Conservation (phyloP, 1,284 basidiomycete genomes). For the Trametes pubescens region DNA sequence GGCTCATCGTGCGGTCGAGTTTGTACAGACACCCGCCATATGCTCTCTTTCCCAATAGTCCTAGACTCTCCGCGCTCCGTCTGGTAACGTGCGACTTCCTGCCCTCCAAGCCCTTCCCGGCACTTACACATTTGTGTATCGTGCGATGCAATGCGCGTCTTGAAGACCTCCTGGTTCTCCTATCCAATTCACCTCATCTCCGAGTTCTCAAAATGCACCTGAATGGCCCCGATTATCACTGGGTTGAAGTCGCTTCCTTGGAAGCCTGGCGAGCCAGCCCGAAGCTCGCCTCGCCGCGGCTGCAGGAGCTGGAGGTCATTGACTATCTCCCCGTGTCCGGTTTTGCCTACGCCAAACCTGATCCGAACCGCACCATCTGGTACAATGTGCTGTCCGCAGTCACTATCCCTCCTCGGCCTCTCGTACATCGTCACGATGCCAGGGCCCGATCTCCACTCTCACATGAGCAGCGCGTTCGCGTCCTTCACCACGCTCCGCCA, state of each 20-base stretch:
- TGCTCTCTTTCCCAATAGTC: neutral
- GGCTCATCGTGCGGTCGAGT: neutral
- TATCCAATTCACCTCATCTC: neutral
- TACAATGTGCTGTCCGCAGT: neutral
- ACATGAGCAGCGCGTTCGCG: neutral
- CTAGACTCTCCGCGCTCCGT: neutral
- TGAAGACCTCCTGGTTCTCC: neutral
- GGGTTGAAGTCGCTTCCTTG: neutral
- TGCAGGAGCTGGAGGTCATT: neutral
- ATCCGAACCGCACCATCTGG: neutral
- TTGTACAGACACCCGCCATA: neutral
- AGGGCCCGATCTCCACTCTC: neutral
- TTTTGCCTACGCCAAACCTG: neutral
- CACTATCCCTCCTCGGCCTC: neutral
- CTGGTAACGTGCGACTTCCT: neutral
- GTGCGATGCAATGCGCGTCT: neutral
- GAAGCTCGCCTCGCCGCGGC: neutral
- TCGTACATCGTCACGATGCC: neutral
- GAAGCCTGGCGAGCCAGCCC: neutral
- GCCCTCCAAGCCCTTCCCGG: neutral
- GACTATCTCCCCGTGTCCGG: neutral
- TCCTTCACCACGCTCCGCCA: neutral
- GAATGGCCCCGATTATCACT: neutral
- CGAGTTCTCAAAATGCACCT: neutral
- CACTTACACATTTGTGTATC: neutral